A percentile compares a stretch with the other conserved stretches of the same genome.
Evolutionary conservation across 768 basidiomycete species (phyloP).

Genomic region (Lactarius akahatsu): DNA sequence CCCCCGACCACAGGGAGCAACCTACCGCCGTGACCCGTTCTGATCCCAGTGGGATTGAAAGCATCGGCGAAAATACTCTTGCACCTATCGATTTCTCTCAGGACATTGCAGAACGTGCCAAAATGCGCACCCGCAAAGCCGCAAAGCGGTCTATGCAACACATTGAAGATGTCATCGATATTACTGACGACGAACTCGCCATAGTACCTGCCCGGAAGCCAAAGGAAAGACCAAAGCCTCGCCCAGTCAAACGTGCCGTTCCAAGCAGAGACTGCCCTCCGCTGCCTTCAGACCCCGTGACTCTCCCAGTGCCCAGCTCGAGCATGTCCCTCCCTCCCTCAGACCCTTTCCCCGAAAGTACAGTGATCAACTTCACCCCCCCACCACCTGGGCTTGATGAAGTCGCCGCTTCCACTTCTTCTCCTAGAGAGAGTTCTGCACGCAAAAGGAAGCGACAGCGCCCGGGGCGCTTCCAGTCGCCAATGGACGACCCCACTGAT

Average conservation of each 20-base stretch:
- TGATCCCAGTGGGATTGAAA: background rate
- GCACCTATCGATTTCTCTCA: constrained; percentile 24
- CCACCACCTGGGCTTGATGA: constrained; percentile 14
- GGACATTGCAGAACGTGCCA: constrained; percentile 38
- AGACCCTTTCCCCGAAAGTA: constrained; percentile 30
- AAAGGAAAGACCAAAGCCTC: constrained; percentile 20
- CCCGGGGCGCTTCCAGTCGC: background rate
- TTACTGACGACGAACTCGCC: constrained; percentile 36
- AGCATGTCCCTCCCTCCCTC: constrained; percentile 34
- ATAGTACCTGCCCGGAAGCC: constrained; percentile 24
- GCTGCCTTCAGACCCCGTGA: constrained; percentile 27
- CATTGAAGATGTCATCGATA: constrained; percentile 33
- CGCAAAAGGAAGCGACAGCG: constrained; percentile 29
- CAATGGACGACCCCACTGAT: background rate
- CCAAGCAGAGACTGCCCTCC: constrained; percentile 19
- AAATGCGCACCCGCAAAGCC: constrained; percentile 35
- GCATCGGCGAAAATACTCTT: background rate
- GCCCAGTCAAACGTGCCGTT: constrained; percentile 24
- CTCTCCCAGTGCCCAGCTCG: constrained; percentile 31
- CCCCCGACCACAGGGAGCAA: constrained; percentile 8
- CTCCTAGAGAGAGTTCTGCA: constrained; percentile 7
- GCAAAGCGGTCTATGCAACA: constrained; percentile 17
- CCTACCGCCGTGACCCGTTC: constrained; percentile 7
- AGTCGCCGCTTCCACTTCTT: constrained; percentile 17
- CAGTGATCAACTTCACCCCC: constrained; percentile 16